Conservation (phyloP, 768 basidiomycete species). For the Pleurotus citrinopileatus region DNA sequence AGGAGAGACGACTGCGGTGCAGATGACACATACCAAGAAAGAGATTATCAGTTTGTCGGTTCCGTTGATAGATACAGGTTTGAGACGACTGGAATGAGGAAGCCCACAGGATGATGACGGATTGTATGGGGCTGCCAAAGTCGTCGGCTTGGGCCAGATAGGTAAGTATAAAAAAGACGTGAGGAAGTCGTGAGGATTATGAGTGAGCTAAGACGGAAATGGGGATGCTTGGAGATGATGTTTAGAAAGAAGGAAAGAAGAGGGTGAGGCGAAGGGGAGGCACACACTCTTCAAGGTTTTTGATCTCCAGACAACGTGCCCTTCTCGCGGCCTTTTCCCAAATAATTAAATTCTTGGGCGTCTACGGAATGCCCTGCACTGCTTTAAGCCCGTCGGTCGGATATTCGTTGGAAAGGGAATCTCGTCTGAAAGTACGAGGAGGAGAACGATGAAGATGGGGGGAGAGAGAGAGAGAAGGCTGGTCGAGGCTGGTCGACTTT, state of each 20-base stretch:
- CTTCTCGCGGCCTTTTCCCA: slow-evolving; percentile 48
- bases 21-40: slow-evolving; percentile 1
- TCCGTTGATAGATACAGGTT: slow-evolving; percentile 11
- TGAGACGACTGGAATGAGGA: slow-evolving; percentile 11
- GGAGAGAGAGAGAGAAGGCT: not conserved
- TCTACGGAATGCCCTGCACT: slow-evolving; percentile 6
- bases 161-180: slow-evolving; percentile 56
- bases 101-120: slow-evolving; percentile 33
- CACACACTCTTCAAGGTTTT: slow-evolving; percentile 58
- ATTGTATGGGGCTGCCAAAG: slow-evolving; percentile 1
- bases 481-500: not conserved
- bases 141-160: slow-evolving; percentile 28
- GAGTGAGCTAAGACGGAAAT: slow-evolving; percentile 26
- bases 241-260: slow-evolving; percentile 44
- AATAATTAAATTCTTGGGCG: slow-evolving; percentile 28
- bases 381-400: not conserved
- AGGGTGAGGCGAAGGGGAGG: slow-evolving; percentile 61
- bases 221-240: slow-evolving; percentile 27
- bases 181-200: slow-evolving; percentile 44
- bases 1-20: slow-evolving; percentile 9
- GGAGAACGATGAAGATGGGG: not conserved
- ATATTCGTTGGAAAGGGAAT: not conserved
- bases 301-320: slow-evolving; percentile 76
- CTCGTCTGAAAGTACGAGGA: not conserved
- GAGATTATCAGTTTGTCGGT: slow-evolving; percentile 4